Percentiles rank a stretch among this genome's conserved stretches.
phyloP scores from a whole-genome alignment of 23 red algal species.

The Agarophyton chilense region DNA sequence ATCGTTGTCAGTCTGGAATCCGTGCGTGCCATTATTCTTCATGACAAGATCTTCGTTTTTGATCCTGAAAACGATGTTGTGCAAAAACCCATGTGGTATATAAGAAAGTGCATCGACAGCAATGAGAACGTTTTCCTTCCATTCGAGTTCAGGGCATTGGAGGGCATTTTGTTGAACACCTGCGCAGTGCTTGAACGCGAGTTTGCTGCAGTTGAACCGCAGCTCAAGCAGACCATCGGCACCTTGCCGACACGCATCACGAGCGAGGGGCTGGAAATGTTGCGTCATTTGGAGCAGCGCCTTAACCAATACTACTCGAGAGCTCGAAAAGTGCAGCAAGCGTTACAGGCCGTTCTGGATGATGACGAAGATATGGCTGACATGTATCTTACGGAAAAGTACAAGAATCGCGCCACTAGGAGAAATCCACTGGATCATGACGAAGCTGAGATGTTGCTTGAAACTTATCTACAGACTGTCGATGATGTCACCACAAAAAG shows the following conservation, averaged over 20 bases:
- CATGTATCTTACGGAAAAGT: slow-evolving; percentile 90
- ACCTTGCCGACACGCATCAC: slow-evolving; percentile 42
- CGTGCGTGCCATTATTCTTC: slow-evolving; percentile 82
- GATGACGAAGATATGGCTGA: slow-evolving; percentile 96
- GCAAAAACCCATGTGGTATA: slow-evolving; percentile 40
- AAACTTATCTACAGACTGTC: slow-evolving; percentile 87
- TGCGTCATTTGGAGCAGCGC: slow-evolving; percentile 78
- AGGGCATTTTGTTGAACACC: slow-evolving; percentile 82
- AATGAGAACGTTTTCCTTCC: slow-evolving; percentile 69
- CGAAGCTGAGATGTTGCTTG: slow-evolving; percentile 87
- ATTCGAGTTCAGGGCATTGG: slow-evolving; percentile 91
- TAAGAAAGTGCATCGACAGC: slow-evolving; percentile 25
- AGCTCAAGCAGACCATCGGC: slow-evolving; percentile 52
- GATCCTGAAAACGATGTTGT: slow-evolving; percentile 60
- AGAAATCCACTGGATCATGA: slow-evolving; percentile 82
- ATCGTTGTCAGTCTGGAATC: slow-evolving; percentile 78
- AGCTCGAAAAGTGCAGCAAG: slow-evolving; percentile 66
- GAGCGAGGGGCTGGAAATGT: slow-evolving; percentile 68
- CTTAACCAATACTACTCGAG: slow-evolving; percentile 76
- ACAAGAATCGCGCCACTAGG: slow-evolving; percentile 30
- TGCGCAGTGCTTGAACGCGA: slow-evolving; percentile 79
- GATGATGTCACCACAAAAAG: slow-evolving; percentile 76
- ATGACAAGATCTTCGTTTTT: slow-evolving; percentile 85
- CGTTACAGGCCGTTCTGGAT: slow-evolving; percentile 74
- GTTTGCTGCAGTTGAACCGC: slow-evolving; percentile 68